A percentile compares a stretch with the other conserved stretches of the same genome.
Conservation (phyloP, 2,329 filamentous ascomycete genomes). For the Trichoderma koningiopsis region DNA sequence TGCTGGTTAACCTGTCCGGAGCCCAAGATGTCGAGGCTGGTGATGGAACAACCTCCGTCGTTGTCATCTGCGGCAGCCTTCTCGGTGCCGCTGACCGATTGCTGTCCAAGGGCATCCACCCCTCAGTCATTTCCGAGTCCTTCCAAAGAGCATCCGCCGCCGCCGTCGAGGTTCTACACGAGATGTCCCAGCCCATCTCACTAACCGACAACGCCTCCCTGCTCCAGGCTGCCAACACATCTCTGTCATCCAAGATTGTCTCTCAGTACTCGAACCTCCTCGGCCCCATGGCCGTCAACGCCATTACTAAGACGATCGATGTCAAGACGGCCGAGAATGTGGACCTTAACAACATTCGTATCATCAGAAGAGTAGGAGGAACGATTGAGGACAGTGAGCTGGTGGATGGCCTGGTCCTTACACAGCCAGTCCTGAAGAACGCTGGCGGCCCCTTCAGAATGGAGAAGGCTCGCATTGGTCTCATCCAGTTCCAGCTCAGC, state of each 20-base stretch:
- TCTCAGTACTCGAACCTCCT: slow-evolving; percentile 94
- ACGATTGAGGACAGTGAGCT: slow-evolving; percentile 99
- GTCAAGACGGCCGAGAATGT: slow-evolving; percentile 95
- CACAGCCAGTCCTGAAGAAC: slow-evolving; percentile 90
- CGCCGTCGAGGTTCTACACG: slow-evolving; percentile 85
- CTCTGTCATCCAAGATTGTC: slow-evolving; percentile 97
- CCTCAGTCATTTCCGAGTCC: slow-evolving; percentile 94
- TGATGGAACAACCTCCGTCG: slow-evolving; percentile 96
- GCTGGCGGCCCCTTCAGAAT: slow-evolving; percentile 88
- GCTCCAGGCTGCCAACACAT: slow-evolving; percentile 94
- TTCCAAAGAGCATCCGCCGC: slow-evolving; percentile 93
- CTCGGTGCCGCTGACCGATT: slow-evolving; percentile 91
- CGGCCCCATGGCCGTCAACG: slow-evolving; percentile 97
- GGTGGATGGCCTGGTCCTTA: slow-evolving; percentile 89
- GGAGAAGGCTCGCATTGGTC: slow-evolving; percentile 94
- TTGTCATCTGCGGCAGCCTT: slow-evolving; percentile 94
- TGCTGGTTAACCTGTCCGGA: slow-evolving; percentile 95
- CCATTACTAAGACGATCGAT: slow-evolving; percentile 94
- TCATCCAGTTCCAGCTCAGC: slow-evolving; percentile 98
- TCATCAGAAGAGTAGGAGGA: slow-evolving; percentile 95
- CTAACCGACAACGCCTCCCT: slow-evolving; percentile 86
- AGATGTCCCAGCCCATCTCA: slow-evolving; percentile 93
- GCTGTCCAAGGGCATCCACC: slow-evolving; percentile 91
- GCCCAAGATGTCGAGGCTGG: slow-evolving; percentile 98
- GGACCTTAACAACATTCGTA: slow-evolving; percentile 92